These are phyloP conservation scores for Mycena galopus DNA, from an alignment of 768 basidiomycete species.

Conservation along the genomic window DNA sequence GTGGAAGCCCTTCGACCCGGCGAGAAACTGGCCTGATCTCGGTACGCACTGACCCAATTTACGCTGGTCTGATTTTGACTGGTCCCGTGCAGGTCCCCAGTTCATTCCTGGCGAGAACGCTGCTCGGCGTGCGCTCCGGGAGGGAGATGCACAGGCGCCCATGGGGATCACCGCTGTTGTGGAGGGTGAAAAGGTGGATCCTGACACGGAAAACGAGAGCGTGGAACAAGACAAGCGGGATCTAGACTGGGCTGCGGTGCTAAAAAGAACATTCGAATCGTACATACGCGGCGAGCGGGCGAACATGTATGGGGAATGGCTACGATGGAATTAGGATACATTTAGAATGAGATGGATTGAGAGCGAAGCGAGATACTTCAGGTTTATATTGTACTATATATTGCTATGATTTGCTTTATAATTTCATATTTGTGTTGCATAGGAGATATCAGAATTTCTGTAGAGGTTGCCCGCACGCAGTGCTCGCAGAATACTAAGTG, in stretches of 20 bases:
- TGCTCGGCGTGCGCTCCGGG: conserved; percentile 61
- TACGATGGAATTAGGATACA: conserved; percentile 31
- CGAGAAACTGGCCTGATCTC: conserved; percentile 92
- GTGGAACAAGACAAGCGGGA: conserved; percentile 78
- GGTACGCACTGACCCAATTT: conserved; percentile 58
- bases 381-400: conserved; percentile 26
- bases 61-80: neutral
- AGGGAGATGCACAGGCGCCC: conserved; percentile 43
- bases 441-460: too few relatives aligned
- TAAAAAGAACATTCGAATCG: conserved; percentile 95
- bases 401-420: too few relatives aligned
- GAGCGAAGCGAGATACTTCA: neutral
- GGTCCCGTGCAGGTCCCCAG: conserved; percentile 59
- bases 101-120: conserved; percentile 82
- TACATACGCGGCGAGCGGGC: conserved; percentile 89
- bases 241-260: conserved; percentile 87
- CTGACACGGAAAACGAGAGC: conserved; percentile 45
- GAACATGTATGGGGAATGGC: conserved; percentile 93
- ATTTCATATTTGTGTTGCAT: too few relatives aligned
- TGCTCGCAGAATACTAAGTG: too few relatives aligned
- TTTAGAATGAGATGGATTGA: neutral
- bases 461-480: too few relatives aligned
- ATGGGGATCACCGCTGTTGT: conserved; percentile 27
- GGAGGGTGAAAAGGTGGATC: neutral
- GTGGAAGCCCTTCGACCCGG: conserved; percentile 94